These are phyloP conservation scores for Mycena alexandri DNA, from an alignment of 768 basidiomycete species.

Conservation along the genomic window DNA sequence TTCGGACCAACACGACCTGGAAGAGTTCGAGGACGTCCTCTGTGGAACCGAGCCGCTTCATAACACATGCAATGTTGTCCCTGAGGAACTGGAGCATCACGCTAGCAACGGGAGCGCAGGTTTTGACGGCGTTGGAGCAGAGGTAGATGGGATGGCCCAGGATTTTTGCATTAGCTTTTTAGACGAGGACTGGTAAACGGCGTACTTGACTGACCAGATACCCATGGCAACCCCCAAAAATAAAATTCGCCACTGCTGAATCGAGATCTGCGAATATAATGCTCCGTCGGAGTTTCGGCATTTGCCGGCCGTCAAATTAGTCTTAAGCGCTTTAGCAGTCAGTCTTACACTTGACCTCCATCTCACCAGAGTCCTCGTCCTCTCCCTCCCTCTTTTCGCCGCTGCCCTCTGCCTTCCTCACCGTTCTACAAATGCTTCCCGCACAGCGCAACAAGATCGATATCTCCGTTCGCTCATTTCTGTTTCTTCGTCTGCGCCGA, in stretches of 20 bases:
- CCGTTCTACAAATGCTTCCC: constrained; percentile 73
- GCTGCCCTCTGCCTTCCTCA: constrained; percentile 35
- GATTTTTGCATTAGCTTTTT: constrained; percentile 14
- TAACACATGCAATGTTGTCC: constrained; percentile 4
- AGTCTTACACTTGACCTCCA: constrained; percentile 25
- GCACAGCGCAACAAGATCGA: constrained; percentile 92
- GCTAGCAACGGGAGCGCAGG: constrained; percentile 18
- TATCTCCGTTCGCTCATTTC: constrained; percentile 76
- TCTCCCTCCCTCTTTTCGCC: constrained; percentile 45
- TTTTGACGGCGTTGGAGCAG: constrained; percentile 26
- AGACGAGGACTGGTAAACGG: constrained; percentile 32
- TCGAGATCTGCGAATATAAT: not conserved
- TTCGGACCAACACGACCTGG: constrained; percentile 31
- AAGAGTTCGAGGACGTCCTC: constrained; percentile 23
- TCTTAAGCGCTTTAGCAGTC: constrained; percentile 27
- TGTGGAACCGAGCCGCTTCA: not conserved
- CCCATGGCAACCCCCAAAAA: constrained; percentile 19
- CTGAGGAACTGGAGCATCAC: constrained; percentile 34
- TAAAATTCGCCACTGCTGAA: not conserved
- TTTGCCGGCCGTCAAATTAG: constrained; percentile 24
- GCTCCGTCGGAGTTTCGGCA: constrained; percentile 1
- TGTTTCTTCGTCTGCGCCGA: not conserved
- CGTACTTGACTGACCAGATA: not conserved
- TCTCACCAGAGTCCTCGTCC: constrained; percentile 38
- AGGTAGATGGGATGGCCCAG: constrained; percentile 18